phyloP scores from a whole-genome alignment of 345 rosid genomes.

The Rubroshorea leprosula region DNA sequence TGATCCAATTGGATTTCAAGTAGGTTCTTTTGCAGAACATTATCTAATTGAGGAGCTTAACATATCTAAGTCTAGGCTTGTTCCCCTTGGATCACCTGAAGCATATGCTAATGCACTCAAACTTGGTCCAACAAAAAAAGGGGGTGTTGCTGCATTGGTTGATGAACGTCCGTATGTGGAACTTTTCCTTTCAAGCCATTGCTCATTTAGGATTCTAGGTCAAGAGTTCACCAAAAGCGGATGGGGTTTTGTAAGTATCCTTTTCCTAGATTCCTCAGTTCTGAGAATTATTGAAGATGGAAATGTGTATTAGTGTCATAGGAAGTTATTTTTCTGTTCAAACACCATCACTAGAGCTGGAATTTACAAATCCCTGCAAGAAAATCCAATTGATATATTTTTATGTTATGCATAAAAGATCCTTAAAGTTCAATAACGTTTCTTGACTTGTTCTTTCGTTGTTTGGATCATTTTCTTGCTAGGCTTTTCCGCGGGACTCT shows the following conservation, averaged over 20 bases:
- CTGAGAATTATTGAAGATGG: neutral
- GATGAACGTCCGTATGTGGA: slow-evolving; percentile 78
- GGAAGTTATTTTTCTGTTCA: too few species aligned
- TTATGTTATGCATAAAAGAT: too few species aligned
- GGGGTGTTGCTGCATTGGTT: slow-evolving; percentile 86
- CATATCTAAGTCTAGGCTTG: slow-evolving; percentile 65
- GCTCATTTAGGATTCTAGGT: slow-evolving; percentile 66
- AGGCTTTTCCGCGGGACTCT: slow-evolving; percentile 96
- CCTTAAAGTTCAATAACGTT: too few species aligned
- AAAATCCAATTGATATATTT: too few species aligned
- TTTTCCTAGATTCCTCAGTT: neutral
- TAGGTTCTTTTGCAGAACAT: slow-evolving; percentile 76
- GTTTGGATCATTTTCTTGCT: slow-evolving; percentile 3
- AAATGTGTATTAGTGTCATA: too few species aligned
- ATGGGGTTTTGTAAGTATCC: slow-evolving; percentile 86
- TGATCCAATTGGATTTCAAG: slow-evolving; percentile 82
- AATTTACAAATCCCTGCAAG: too few species aligned
- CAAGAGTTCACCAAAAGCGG: slow-evolving; percentile 85
- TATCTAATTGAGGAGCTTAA: slow-evolving; percentile 71
- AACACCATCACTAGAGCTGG: too few species aligned
- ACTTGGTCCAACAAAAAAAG: slow-evolving; percentile 61
- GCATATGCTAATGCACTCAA: slow-evolving; percentile 61
- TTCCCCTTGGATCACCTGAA: slow-evolving; percentile 78
- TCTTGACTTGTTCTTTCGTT: neutral
- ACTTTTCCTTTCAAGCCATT: slow-evolving; percentile 66